Percentiles rank a stretch among this genome's conserved stretches.
These are phyloP conservation scores for Coemansia sp. DNA, from an alignment of 192 early-diverging fungal genomes.

Conservation along the genomic window DNA sequence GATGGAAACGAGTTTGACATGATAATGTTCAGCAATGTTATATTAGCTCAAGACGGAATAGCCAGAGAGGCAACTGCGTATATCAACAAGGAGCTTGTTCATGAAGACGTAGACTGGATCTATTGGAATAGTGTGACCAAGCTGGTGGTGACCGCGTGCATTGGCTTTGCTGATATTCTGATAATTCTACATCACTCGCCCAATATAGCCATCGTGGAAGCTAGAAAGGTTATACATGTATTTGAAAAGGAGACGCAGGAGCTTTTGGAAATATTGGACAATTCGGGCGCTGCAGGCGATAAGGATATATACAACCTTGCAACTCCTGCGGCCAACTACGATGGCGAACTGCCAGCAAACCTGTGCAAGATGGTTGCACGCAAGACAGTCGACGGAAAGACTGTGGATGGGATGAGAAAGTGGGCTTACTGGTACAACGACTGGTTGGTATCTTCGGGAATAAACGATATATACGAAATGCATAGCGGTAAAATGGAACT, in stretches of 20 bases:
- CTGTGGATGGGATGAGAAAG: background rate
- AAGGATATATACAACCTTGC: background rate
- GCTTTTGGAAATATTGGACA: background rate
- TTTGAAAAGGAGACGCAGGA: background rate
- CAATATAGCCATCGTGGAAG: background rate
- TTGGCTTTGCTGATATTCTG: background rate
- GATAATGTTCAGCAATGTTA: background rate
- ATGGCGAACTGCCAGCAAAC: background rate
- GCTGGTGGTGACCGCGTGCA: background rate
- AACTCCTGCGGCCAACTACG: background rate
- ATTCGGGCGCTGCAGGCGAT: background rate
- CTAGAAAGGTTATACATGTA: background rate
- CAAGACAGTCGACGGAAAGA: background rate
- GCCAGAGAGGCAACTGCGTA: background rate
- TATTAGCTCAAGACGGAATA: background rate
- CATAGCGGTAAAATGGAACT: background rate
- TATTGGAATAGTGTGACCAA: background rate
- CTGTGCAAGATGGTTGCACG: background rate
- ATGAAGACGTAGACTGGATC: background rate
- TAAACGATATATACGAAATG: background rate
- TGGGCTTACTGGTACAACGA: background rate
- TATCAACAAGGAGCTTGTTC: background rate
- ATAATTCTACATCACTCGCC: background rate
- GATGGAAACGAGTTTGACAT: no score
- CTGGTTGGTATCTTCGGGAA: background rate